Percentiles rank a stretch among this genome's conserved stretches.
These are phyloP conservation scores for Thelonectria rubi DNA, from an alignment of 2,329 filamentous ascomycete genomes.

Conservation along the genomic window DNA sequence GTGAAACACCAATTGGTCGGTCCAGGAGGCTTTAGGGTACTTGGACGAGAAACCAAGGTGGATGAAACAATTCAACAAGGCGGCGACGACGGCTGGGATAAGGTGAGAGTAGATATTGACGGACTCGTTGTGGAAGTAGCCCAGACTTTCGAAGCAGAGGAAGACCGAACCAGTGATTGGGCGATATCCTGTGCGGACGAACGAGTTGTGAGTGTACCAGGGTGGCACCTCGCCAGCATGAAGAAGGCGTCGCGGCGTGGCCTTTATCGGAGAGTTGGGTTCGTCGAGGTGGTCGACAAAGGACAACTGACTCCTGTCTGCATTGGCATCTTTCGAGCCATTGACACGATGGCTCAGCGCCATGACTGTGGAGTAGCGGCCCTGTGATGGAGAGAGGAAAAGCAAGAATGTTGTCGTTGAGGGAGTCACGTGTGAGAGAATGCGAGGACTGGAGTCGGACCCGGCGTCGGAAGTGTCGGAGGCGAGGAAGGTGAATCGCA, in stretches of 20 bases:
- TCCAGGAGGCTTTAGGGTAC: conserved; percentile 29
- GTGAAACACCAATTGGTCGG: conserved; percentile 35
- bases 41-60: conserved; percentile 30
- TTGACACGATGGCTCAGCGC: neutral
- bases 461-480: neutral
- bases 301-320: neutral
- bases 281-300: neutral
- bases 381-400: neutral
- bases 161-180: conserved; percentile 49
- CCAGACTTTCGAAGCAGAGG: conserved; percentile 51
- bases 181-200: conserved; percentile 47
- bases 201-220: conserved; percentile 21
- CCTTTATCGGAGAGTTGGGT: neutral
- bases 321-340: neutral
- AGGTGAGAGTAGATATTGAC: conserved; percentile 50
- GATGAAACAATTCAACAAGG: conserved; percentile 43
- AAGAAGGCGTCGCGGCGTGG: neutral
- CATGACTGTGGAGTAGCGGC: neutral
- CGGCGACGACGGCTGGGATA: conserved; percentile 50
- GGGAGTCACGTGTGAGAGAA: neutral
- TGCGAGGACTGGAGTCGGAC: neutral
- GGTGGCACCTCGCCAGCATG: conserved; percentile 14
- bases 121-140: conserved; percentile 49
- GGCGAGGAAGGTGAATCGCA: neutral
- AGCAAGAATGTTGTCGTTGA: neutral